Evolutionary conservation across 306 rosid species (phyloP).

Genomic region (Trichosanthes cucumerina): DNA sequence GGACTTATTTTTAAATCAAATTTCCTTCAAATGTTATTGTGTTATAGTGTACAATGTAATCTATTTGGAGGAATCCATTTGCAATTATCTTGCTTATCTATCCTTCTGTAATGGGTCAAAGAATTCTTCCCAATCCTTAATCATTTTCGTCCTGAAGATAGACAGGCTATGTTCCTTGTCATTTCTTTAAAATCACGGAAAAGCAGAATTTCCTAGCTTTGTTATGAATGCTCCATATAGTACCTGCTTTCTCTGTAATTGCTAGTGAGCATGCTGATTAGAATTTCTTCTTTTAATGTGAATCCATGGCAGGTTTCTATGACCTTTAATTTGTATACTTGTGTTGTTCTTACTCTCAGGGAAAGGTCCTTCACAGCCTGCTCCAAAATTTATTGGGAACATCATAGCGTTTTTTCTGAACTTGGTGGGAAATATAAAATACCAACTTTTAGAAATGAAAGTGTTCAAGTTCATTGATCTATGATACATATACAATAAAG

Average conservation of each 20-base stretch:
- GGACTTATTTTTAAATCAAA: background rate
- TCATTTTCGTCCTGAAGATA: background rate
- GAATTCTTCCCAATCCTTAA: background rate
- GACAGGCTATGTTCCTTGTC: background rate
- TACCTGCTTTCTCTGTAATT: background rate
- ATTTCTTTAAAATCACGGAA: background rate
- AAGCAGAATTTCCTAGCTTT: background rate
- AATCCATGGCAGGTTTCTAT: background rate
- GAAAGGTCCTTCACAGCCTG: conserved; percentile 81
- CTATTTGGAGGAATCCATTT: background rate
- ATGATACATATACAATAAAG: background rate
- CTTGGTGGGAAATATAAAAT: conserved; percentile 42
- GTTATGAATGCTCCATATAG: background rate
- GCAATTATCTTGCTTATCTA: background rate
- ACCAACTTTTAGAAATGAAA: background rate
- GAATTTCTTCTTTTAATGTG: background rate
- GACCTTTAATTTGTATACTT: background rate
- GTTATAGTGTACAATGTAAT: background rate
- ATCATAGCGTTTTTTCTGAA: conserved; percentile 73
- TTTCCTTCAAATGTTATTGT: background rate
- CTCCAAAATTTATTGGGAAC: conserved; percentile 78
- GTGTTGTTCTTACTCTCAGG: conserved; percentile 38
- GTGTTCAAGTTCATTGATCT: background rate
- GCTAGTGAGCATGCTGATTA: background rate
- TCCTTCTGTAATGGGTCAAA: background rate